phyloP scores from a whole-genome alignment of 495 filamentous ascomycete species.

The Aspergillus egyptiacus region DNA sequence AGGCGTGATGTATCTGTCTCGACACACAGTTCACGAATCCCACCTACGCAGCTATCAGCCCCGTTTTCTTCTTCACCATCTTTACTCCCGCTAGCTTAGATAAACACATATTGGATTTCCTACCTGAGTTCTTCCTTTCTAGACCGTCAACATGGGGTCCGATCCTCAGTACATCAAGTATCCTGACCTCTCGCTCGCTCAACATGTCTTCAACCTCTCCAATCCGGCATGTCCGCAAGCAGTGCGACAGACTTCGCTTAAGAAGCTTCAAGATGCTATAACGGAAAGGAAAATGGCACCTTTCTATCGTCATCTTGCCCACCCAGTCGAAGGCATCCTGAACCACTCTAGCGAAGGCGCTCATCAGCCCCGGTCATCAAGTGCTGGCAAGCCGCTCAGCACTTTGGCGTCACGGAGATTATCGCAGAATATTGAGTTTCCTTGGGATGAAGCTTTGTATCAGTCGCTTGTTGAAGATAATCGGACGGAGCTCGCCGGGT shows the following conservation, averaged over 20 bases:
- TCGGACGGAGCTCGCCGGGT: constrained; percentile 80
- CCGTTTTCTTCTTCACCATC: constrained; percentile 2
- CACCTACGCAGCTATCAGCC: constrained; percentile 9
- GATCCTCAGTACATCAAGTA: constrained; percentile 97
- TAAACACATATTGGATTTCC: not conserved
- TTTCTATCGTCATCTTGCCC: constrained; percentile 89
- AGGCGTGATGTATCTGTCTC: constrained; percentile 31
- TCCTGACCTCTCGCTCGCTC: constrained; percentile 83
- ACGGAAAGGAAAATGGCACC: constrained; percentile 92
- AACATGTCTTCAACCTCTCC: constrained; percentile 95
- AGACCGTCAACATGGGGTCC: constrained; percentile 69
- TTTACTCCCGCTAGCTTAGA: not conserved
- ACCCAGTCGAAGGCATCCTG: constrained; percentile 86
- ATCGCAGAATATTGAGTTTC: constrained; percentile 57
- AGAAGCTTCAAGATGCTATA: constrained; percentile 89
- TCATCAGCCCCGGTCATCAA: constrained; percentile 39
- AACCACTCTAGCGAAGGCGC: constrained; percentile 69
- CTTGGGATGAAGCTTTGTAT: constrained; percentile 89
- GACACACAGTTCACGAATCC: constrained; percentile 2
- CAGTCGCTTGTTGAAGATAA: constrained; percentile 81
- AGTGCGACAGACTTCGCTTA: constrained; percentile 66
- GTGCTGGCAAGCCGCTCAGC: constrained; percentile 48
- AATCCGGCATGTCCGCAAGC: constrained; percentile 70
- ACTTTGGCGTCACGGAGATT: constrained; percentile 65
- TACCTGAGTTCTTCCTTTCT: constrained; percentile 6